Evolutionary conservation across 768 basidiomycete genomes (phyloP), one percentile per base, ranked within the genome.

Genomic region (Albatrellus ellisii): DNA sequence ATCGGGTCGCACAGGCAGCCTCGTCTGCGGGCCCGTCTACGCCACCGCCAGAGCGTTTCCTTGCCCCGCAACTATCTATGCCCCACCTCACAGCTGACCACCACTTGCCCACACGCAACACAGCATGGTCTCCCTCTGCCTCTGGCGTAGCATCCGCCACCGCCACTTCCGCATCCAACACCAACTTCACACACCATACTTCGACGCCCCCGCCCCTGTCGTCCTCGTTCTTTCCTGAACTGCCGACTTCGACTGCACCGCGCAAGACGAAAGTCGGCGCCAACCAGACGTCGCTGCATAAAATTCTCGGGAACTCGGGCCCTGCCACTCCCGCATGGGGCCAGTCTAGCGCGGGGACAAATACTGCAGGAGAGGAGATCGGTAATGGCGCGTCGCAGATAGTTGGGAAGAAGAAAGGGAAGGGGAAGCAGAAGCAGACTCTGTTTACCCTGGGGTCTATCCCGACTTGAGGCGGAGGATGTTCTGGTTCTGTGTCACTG

Each of bases 1-100:
- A 90, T 48, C 77, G 90, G 12, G 89, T 94, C 20, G 90, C 87
- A 6, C 74, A 73, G 46, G 90, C 87, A 0, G 91, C 89, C 0
- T 61, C 67, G 12, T 57, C 64, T 2, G 61, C 66, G 34, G 58
- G 64, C 22, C 32, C 50, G 1, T 51, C 53, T 26, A 46, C 54
- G 20, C 44, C 52, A 2, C 61, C 68, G 39, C 18, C 54, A 53
- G 35, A 36, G 25, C 41, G 2, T 26, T 67, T 64, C 45, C 63
- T 63, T 0, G 40, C 58, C 1, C 54, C 64, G 22, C n/a, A 26
- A 38, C n/a, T 52, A 11, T 43, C 51, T 26, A 27, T 41, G 26
- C n/a, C 42, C 29, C 28, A 33, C 53, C 2, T 36, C 48, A 14
- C 36, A 51, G 17, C 64, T 52, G 67, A 68, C 7, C 64, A 69